These are phyloP conservation scores for Entoloma clypeatum DNA, from an alignment of 1,284 basidiomycete species.

Conservation along the genomic window DNA sequence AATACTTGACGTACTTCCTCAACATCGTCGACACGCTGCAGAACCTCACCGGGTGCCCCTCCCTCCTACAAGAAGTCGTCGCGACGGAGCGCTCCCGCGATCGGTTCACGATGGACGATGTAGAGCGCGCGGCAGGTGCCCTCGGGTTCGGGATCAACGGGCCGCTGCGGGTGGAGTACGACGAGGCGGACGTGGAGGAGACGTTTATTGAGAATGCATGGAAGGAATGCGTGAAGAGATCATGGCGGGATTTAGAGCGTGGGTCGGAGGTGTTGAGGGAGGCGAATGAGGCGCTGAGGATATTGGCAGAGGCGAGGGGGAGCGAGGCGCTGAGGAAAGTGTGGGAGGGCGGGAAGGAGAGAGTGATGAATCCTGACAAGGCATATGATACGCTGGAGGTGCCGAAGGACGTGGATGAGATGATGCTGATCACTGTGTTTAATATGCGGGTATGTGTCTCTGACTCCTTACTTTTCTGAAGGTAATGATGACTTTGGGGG, in stretches of 20 bases:
- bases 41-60: slow-evolving; percentile 39
- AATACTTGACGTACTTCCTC: slow-evolving; percentile 58
- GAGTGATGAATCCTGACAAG: slow-evolving; percentile 62
- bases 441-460: slow-evolving; percentile 58
- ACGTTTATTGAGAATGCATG: slow-evolving; percentile 67
- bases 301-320: slow-evolving; percentile 58
- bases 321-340: slow-evolving; percentile 45
- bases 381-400: slow-evolving; percentile 76
- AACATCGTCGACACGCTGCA: slow-evolving; percentile 48
- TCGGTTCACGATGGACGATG: slow-evolving; percentile 57
- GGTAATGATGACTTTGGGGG: slow-evolving; percentile 11
- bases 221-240: slow-evolving; percentile 55
- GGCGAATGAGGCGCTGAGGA: slow-evolving; percentile 61
- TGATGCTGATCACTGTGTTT: slow-evolving; percentile 71
- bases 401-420: slow-evolving; percentile 68
- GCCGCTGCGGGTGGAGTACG: slow-evolving; percentile 58
- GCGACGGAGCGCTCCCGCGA: slow-evolving; percentile 57
- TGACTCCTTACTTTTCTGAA: slow-evolving; percentile 1
- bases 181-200: slow-evolving; percentile 57
- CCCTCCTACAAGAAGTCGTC: slow-evolving; percentile 52
- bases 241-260: slow-evolving; percentile 52
- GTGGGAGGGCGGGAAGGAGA: slow-evolving; percentile 53
- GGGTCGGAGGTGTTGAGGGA: slow-evolving; percentile 43
- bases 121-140: slow-evolving; percentile 38
- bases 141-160: slow-evolving; percentile 68